Evolutionary conservation across 805 yeast genomes (phyloP).

Genomic region (Saccharomycopsis javanensis): DNA sequence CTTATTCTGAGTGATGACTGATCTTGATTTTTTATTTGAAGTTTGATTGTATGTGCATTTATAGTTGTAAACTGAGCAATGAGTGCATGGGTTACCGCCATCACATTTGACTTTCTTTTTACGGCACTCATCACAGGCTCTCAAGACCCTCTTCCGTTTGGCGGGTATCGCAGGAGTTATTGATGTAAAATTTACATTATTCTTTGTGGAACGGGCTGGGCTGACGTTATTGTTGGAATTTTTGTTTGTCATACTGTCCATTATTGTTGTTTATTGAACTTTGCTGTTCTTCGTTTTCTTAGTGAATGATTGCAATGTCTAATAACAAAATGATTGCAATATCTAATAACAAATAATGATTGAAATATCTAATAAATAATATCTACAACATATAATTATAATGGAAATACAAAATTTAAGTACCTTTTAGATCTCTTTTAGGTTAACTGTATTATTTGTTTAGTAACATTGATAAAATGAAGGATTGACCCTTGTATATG

Average conservation of each 20-base stretch:
- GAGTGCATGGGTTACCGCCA: slow-evolving; percentile 69
- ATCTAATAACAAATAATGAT: too few relatives aligned
- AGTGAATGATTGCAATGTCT: too few relatives aligned
- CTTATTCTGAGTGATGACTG: slow-evolving; percentile 17
- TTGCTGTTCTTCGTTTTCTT: too few relatives aligned
- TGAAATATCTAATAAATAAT: too few relatives aligned
- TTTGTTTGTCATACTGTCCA: too few relatives aligned
- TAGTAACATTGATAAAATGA: not conserved
- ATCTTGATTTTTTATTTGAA: slow-evolving; percentile 38
- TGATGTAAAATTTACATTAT: not conserved
- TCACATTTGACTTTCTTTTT: slow-evolving; percentile 73
- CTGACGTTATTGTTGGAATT: too few relatives aligned
- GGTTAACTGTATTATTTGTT: too few relatives aligned
- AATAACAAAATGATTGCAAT: too few relatives aligned
- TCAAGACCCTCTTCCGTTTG: slow-evolving; percentile 54
- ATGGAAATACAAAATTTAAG: too few relatives aligned
- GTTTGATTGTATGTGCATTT: slow-evolving; percentile 83
- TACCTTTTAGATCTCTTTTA: too few relatives aligned
- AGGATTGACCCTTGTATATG: not conserved
- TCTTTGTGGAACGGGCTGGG: not conserved
- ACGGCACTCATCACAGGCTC: slow-evolving; percentile 72
- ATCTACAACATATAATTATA: too few relatives aligned
- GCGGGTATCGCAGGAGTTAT: not conserved
- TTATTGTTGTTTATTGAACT: too few relatives aligned
- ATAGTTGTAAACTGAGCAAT: slow-evolving; percentile 79